Conservation (phyloP, 352 stramenopile species). For the Vaucheria bursata region DNA sequence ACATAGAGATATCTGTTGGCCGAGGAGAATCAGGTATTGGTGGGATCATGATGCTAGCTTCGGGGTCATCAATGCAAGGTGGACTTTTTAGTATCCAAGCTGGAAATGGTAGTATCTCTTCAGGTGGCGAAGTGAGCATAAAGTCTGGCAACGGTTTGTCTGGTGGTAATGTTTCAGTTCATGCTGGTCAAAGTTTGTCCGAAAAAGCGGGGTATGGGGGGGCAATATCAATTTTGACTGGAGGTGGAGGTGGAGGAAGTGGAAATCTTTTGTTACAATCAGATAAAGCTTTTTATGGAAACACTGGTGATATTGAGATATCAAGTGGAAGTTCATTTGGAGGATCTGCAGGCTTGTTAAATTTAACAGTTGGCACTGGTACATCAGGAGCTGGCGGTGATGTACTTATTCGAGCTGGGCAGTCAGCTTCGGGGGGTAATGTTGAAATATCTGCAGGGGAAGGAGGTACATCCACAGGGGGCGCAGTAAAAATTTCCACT, state of each 20-base stretch:
- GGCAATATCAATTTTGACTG: neutral
- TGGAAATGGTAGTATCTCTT: neutral
- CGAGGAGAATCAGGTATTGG: conserved; percentile 28
- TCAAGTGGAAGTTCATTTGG: neutral
- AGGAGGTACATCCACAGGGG: conserved; percentile 16
- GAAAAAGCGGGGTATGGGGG: neutral
- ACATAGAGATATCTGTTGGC: conserved; percentile 19
- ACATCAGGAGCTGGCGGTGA: conserved; percentile 15
- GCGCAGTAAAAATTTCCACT: conserved; percentile 15
- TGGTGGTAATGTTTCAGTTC: neutral
- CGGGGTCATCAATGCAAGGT: conserved; percentile 11
- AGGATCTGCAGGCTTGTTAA: neutral
- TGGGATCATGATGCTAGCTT: conserved; percentile 10
- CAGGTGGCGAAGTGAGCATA: conserved; percentile 17
- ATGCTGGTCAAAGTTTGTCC: neutral
- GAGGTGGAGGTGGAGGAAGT: neutral
- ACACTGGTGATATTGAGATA: neutral
- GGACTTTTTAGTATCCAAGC: neutral
- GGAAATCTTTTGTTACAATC: neutral
- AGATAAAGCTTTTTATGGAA: neutral
- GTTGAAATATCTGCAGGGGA: conserved; percentile 16
- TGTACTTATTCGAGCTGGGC: conserved; percentile 11
- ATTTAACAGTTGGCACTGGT: conserved; percentile 25
- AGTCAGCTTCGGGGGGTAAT: conserved; percentile 6
- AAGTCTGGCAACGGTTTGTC: neutral